Base-by-base conservation (phyloP, 1,284 basidiomycete species). In the Cryptococcus sp. region DNA sequence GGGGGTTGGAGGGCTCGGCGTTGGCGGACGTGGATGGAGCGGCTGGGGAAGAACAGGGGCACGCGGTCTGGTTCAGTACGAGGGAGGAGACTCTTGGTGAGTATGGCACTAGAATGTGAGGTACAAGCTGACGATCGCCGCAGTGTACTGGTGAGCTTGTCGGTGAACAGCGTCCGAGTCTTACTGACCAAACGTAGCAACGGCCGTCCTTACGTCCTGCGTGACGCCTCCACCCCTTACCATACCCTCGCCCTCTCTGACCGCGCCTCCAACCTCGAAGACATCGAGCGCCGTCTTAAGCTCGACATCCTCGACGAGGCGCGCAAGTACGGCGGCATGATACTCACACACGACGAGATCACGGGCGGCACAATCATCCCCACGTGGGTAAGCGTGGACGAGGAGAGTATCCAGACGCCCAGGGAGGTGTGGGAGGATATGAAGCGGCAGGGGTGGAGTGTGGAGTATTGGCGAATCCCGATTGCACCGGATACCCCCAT, bases 301-400 rank as follows among this genome's bases (percentile, higher is more conserved):
- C 82, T 86, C 39, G 96, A 99, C 71, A 95, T 99, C 52, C 79
- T 98, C n/a, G 83, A 86, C 56, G 96, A 99, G 79, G 85, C 91
- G 4, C 77, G 80, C 52, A 85, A 89, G 64, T 93, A 88, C 69
- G 93, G 92, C 7, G 93, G 95, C 9, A 81, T 98, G 39, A 80
- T 99, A 45, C 80, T 98, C 54, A 96, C 95, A 0, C 96, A 98
- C 73, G 71, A 85, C 50, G 87, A 88, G 57, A 80, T 82, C 48
- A 85, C 85, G 12, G 85, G 88, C 58, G 90, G 89, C 3, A 86
- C 88, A 4, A 88, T 97, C 62, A 77, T 92, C 2, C 91, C 94
- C 0, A 95, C 92, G 1, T 98, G 96, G 96, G 92, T 95, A 1
- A 85, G 89, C 18, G 90, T 97, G 12, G 94, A 98, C 71, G 80